Conservation (phyloP, 495 filamentous ascomycete species). For the Neurospora africana region DNA sequence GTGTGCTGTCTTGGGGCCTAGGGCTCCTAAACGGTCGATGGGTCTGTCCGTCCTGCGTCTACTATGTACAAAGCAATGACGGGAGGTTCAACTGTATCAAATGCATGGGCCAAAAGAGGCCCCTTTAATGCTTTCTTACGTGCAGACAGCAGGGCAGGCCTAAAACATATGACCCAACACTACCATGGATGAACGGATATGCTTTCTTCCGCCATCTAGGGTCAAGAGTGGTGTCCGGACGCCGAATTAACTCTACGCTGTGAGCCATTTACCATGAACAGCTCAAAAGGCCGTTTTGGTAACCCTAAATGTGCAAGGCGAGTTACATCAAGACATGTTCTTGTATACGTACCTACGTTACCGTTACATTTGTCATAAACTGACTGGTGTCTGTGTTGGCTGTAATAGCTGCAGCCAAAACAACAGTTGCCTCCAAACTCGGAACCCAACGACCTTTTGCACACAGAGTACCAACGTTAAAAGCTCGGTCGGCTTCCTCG, state of each 20-base stretch:
- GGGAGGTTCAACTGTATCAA: background rate
- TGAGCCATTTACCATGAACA: background rate
- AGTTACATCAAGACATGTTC: background rate
- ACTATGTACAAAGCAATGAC: no score
- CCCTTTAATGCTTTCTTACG: background rate
- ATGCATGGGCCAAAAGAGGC: background rate
- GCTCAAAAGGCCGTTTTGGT: background rate
- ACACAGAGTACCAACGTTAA: background rate
- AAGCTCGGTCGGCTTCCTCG: background rate
- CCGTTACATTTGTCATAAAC: background rate
- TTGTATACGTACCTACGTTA: background rate
- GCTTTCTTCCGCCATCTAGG: background rate
- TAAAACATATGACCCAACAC: background rate
- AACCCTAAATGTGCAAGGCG: background rate
- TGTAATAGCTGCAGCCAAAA: background rate
- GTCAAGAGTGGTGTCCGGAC: background rate
- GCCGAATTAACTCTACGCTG: background rate
- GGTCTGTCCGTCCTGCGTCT: background rate
- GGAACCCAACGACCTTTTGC: background rate
- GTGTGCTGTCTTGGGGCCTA: conserved; percentile 3
- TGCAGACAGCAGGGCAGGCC: background rate
- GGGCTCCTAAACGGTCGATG: background rate
- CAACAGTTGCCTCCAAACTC: background rate
- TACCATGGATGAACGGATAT: background rate
- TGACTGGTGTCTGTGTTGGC: background rate